phyloP scores from a whole-genome alignment of 768 basidiomycete species.

The Austroboletus festivus region DNA sequence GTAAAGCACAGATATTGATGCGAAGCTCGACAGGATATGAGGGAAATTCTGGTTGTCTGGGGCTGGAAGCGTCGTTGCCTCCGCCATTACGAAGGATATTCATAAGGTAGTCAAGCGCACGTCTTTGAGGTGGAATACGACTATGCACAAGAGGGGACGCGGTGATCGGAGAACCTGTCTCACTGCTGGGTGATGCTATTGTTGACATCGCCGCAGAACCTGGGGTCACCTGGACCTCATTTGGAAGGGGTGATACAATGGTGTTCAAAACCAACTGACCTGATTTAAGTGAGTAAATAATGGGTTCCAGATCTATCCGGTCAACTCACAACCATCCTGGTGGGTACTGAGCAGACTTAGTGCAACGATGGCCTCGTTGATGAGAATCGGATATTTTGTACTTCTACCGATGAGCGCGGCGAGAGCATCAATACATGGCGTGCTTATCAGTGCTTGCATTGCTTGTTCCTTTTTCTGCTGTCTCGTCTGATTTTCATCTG shows the following conservation, averaged over 20 bases:
- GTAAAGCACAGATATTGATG: constrained; percentile 69
- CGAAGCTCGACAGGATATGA: constrained; percentile 75
- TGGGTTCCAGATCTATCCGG: background rate
- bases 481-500: constrained; percentile 37
- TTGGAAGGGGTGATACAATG: constrained; percentile 48
- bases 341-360: constrained; percentile 73
- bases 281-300: constrained; percentile 27
- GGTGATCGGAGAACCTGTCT: constrained; percentile 46
- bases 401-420: constrained; percentile 72
- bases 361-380: constrained; percentile 88
- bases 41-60: constrained; percentile 30
- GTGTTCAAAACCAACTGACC: constrained; percentile 63
- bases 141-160: constrained; percentile 38
- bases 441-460: constrained; percentile 47
- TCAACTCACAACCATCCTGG: constrained; percentile 56
- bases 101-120: constrained; percentile 67
- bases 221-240: constrained; percentile 36
- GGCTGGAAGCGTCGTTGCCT: constrained; percentile 31
- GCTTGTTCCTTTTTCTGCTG: constrained; percentile 53
- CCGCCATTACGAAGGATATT: constrained; percentile 52
- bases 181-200: constrained; percentile 42
- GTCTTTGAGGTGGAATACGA: constrained; percentile 44
- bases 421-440: constrained; percentile 59
- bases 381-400: constrained; percentile 75
- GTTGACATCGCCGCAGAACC: constrained; percentile 35